Percentiles rank a stretch among this genome's conserved stretches.
Conservation (phyloP, 495 filamentous ascomycete genomes). For the Cercophora scortea region DNA sequence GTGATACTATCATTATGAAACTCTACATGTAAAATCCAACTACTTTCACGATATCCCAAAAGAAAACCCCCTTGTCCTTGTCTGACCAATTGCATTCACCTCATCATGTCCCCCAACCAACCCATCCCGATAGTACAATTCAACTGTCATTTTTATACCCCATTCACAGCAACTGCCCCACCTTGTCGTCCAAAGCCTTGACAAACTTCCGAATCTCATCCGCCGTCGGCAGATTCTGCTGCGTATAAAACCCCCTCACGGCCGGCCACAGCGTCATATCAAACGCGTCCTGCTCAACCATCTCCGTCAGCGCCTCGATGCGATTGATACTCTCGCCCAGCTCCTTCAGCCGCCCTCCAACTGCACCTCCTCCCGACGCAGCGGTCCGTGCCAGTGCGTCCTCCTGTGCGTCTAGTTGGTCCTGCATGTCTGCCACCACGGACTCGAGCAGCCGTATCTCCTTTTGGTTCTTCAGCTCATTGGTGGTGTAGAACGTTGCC, state of each 20-base stretch:
- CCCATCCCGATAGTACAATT: too few relatives aligned
- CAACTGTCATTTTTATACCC: too few relatives aligned
- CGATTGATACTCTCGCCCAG: too few relatives aligned
- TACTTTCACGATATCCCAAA: too few relatives aligned
- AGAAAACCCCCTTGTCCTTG: too few relatives aligned
- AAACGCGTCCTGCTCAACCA: not conserved
- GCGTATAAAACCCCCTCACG: not conserved
- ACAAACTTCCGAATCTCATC: not conserved
- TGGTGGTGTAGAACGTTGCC: not conserved
- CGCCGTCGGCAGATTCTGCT: not conserved
- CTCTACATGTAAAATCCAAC: too few relatives aligned
- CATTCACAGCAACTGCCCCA: not conserved
- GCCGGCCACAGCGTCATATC: not conserved
- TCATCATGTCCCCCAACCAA: too few relatives aligned
- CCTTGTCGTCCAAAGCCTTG: not conserved
- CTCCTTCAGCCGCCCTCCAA: too few relatives aligned
- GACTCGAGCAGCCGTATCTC: not conserved
- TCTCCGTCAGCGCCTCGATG: not conserved
- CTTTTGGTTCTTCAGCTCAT: not conserved
- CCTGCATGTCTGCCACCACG: not conserved
- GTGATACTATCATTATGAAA: too few relatives aligned
- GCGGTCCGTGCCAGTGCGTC: not conserved
- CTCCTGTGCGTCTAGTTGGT: not conserved
- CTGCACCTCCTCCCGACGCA: too few relatives aligned
- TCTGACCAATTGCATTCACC: too few relatives aligned